Percentiles rank a stretch among this genome's conserved stretches.
Evolutionary conservation across 345 rosid species (phyloP).

Genomic region (Eucalyptus pumila): DNA sequence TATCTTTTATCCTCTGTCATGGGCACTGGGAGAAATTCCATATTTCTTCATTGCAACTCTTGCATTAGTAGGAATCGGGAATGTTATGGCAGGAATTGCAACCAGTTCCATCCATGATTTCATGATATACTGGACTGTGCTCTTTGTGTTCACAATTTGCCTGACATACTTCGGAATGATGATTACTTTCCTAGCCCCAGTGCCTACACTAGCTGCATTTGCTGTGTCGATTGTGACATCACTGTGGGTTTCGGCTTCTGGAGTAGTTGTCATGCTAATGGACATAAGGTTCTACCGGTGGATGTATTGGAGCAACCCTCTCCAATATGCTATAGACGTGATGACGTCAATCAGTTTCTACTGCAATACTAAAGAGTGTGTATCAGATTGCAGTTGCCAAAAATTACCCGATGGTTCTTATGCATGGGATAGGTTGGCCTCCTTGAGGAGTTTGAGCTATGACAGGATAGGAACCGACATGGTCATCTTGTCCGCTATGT

Average conservation of each 20-base stretch:
- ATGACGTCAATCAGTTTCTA: constrained; percentile 7
- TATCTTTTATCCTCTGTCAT: constrained; percentile 19
- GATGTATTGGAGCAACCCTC: constrained; percentile 21
- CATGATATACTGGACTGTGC: constrained; percentile 7
- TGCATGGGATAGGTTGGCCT: constrained; percentile 14
- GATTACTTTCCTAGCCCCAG: constrained; percentile 32
- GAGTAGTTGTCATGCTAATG: constrained; percentile 6
- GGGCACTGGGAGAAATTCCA: constrained; percentile 21
- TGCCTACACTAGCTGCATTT: constrained; percentile 21
- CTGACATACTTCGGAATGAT: constrained; percentile 19
- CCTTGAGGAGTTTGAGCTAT: constrained; percentile 7
- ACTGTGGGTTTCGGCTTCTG: constrained; percentile 16
- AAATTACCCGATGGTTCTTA: constrained; percentile 7
- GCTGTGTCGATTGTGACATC: constrained; percentile 13
- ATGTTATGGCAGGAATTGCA: constrained; percentile 12
- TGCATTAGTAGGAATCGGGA: constrained; percentile 18
- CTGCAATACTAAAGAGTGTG: neutral
- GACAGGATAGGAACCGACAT: constrained; percentile 5
- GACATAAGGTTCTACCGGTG: constrained; percentile 14
- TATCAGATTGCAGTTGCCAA: constrained; percentile 12
- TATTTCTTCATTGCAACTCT: constrained; percentile 11
- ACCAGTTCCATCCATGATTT: constrained; percentile 2
- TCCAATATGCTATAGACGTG: constrained; percentile 5
- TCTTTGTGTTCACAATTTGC: constrained; percentile 12
- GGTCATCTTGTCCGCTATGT: constrained; percentile 5